Evolutionary conservation across 2,329 filamentous ascomycete species (phyloP), one percentile per base, ranked within the genome.

Genomic region (Malbranchea cinnamomea): DNA sequence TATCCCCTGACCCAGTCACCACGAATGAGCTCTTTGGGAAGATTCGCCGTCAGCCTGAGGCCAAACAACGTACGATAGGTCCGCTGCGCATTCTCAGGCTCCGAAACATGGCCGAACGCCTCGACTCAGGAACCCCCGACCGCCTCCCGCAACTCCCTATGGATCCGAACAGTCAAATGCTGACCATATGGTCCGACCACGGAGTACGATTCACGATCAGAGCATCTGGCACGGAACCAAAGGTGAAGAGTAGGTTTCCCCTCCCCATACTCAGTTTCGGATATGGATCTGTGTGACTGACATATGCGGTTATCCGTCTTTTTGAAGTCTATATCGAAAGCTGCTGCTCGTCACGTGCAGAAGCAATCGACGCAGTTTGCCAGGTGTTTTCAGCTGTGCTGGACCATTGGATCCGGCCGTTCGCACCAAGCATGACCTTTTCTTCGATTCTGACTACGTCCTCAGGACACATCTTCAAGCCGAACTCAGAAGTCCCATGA

Each of bases 141-240:
- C 54, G 64, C 25, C 56, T 53, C 18, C 70, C 71, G 2, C 53
- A 58, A 28, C 49, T 77, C 20, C 72, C 71, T 1, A 58, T 67
- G 14, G 68, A 72, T 39, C 54, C 56, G 12, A 59, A 50, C 8
- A 70, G 64, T 33, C 69, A 76, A 53, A 77, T 77, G 72, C 64
- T 77, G 41, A 76, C 71, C 2, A 40, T 59, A 21, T 70, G 71
- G 55, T 47, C 75, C 23, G 62, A 69, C 16, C 61, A 62, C 12
- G 49, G 53, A 15, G 45, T 72, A 8, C 60, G 66, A 14, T 73
- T 74, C 41, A 75, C 71, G 2, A 59, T 73, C 13, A 52, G 71
- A 40, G 69, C 64, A 1, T 74, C 69, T 2, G 71, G 71, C 2
- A 77, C 72, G 2, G 72, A 77, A 48, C 72, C 72, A 0, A 77